Percentiles rank a stretch among this genome's conserved stretches.
Conservation (phyloP, 2,329 filamentous ascomycete species). For the Sphaerulina vaccinii region DNA sequence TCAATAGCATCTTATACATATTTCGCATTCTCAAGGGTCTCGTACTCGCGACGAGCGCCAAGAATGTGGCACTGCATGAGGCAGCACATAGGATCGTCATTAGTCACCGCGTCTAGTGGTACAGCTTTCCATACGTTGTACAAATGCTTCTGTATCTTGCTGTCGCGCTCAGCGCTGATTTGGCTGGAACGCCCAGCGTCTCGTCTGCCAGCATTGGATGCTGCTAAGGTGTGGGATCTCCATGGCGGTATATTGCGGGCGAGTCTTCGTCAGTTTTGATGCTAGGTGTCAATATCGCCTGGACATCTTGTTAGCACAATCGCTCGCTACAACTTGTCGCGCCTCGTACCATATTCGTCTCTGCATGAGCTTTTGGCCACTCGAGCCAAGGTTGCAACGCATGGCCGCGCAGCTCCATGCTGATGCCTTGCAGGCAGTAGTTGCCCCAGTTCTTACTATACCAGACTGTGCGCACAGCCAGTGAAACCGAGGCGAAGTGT, state of each 20-base stretch:
- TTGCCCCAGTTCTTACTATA: slow-evolving; percentile 25
- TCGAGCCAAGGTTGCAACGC: slow-evolving; percentile 27
- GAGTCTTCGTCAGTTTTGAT: background rate
- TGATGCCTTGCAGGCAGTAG: slow-evolving; percentile 26
- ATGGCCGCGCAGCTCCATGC: slow-evolving; percentile 16
- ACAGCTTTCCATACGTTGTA: too few species aligned
- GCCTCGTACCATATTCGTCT: slow-evolving; percentile 16
- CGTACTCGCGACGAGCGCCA: background rate
- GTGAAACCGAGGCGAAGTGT: slow-evolving; percentile 26
- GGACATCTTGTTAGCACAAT: background rate
- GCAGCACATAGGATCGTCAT: too few species aligned
- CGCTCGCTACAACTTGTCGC: background rate
- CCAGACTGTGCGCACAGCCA: slow-evolving; percentile 21
- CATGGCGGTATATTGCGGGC: background rate
- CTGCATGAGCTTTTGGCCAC: slow-evolving; percentile 27
- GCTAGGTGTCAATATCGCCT: background rate
- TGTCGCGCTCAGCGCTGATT: too few species aligned
- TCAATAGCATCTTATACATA: too few species aligned
- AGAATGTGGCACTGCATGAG: too few species aligned
- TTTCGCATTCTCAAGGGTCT: too few species aligned
- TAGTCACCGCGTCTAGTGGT: too few species aligned
- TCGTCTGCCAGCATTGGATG: background rate
- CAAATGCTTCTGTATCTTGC: too few species aligned
- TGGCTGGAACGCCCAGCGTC: background rate
- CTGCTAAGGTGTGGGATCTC: background rate